A percentile compares a stretch with the other conserved stretches of the same genome.
Conservation (phyloP, 2,329 filamentous ascomycete species). For the Fusarium sp. region DNA sequence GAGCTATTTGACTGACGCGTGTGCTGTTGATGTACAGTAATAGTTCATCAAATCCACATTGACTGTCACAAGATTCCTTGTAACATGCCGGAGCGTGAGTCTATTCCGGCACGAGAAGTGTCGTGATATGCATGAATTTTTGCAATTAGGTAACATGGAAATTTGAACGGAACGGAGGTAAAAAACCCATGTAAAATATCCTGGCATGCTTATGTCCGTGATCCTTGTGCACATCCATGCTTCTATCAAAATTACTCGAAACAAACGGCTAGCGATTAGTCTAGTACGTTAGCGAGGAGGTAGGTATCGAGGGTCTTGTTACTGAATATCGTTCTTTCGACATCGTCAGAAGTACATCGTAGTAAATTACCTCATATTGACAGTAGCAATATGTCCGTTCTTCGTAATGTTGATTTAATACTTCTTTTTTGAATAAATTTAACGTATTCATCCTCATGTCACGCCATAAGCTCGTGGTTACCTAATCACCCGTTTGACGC, state of each 20-base stretch:
- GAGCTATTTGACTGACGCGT: constrained; percentile 8
- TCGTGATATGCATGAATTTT: constrained; percentile 1
- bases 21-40: constrained; percentile 4
- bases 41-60: background rate
- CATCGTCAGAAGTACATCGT: background rate
- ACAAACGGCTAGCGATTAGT: constrained; percentile 30
- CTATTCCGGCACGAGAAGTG: background rate
- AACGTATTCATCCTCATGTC: background rate
- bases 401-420: background rate
- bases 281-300: constrained; percentile 43
- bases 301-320: constrained; percentile 29
- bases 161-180: constrained; percentile 20
- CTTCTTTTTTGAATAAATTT: background rate
- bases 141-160: constrained; percentile 25
- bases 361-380: background rate
- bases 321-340: background rate
- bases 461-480: background rate
- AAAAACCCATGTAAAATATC: constrained; percentile 28
- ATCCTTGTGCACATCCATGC: constrained; percentile 35
- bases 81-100: background rate
- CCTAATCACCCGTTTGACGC: constrained; percentile 15
- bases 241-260: constrained; percentile 38
- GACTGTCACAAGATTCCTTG: constrained; percentile 1
- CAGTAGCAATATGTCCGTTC: background rate
- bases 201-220: constrained; percentile 26